Percentiles rank a stretch among this genome's conserved stretches.
Evolutionary conservation across 2,329 filamentous ascomycete species (phyloP).

Genomic region (Neonectria ditissima): DNA sequence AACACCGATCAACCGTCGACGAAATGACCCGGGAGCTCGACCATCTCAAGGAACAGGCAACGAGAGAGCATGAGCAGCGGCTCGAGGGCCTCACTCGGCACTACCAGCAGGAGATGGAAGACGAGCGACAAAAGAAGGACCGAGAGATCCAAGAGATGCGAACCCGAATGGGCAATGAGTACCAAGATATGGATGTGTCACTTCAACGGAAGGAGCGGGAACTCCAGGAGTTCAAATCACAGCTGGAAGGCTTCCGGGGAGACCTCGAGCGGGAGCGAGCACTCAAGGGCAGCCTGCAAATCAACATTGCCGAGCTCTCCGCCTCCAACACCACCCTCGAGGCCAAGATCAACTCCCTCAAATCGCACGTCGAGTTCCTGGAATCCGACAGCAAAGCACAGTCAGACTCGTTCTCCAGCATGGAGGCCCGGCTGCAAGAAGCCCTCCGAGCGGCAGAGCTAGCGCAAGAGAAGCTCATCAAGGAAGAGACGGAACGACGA

Average conservation of each 20-base stretch:
- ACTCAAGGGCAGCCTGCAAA: conserved; percentile 66
- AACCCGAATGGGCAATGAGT: conserved; percentile 62
- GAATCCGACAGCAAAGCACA: conserved; percentile 92
- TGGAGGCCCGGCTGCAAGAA: conserved; percentile 84
- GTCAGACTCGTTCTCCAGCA: conserved; percentile 84
- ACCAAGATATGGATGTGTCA: conserved; percentile 61
- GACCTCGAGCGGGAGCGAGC: conserved; percentile 73
- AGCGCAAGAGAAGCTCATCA: conserved; percentile 84
- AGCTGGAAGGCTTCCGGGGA: conserved; percentile 58
- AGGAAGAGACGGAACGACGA: conserved; percentile 89
- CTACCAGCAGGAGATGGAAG: conserved; percentile 73
- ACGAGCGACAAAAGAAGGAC: conserved; percentile 68
- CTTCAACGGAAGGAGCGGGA: conserved; percentile 67
- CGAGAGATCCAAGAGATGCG: conserved; percentile 76
- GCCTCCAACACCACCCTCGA: conserved; percentile 76
- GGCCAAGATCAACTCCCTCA: conserved; percentile 78
- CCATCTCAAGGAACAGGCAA: conserved; percentile 56
- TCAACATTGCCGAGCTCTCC: conserved; percentile 68
- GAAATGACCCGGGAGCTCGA: conserved; percentile 60
- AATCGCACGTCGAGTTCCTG: conserved; percentile 87
- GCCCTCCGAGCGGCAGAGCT: conserved; percentile 77
- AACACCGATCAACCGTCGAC: conserved; percentile 50
- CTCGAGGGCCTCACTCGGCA: conserved; percentile 73
- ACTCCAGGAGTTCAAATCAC: conserved; percentile 60
- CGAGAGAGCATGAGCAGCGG: conserved; percentile 74